Percentiles rank a stretch among this genome's conserved stretches.
phyloP scores from a whole-genome alignment of 768 basidiomycete genomes.

The Podaxis rugospora region DNA sequence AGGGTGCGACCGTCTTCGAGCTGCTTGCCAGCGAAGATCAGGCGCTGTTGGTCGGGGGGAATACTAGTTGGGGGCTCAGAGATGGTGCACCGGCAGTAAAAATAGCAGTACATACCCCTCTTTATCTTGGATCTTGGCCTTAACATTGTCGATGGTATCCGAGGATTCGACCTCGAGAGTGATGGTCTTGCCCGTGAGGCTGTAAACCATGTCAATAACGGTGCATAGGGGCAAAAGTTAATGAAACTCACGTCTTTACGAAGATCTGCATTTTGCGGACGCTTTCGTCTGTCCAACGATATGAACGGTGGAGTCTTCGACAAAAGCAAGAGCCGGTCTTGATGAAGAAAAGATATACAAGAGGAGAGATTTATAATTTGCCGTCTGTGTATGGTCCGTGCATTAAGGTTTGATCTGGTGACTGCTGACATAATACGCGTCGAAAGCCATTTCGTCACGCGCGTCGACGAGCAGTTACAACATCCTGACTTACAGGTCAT shows the following conservation, averaged over 20 bases:
- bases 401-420: slow-evolving; percentile 28
- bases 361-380: slow-evolving; percentile 20
- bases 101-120: slow-evolving; percentile 63
- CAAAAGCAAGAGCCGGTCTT: slow-evolving; percentile 62
- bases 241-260: slow-evolving; percentile 79
- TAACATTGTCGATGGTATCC: slow-evolving; percentile 97
- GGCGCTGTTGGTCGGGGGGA: slow-evolving; percentile 91
- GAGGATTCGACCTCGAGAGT: slow-evolving; percentile 97
- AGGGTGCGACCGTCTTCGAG: slow-evolving; percentile 98
- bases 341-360: slow-evolving; percentile 17
- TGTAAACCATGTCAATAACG: slow-evolving; percentile 23
- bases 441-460: slow-evolving; percentile 16
- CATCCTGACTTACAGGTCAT: neutral
- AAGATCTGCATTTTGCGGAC: slow-evolving; percentile 93
- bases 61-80: slow-evolving; percentile 43
- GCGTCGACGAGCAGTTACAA: slow-evolving; percentile 14
- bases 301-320: slow-evolving; percentile 91
- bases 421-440: slow-evolving; percentile 13
- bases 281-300: slow-evolving; percentile 88
- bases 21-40: slow-evolving; percentile 99
- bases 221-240: neutral
- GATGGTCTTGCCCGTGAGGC: slow-evolving; percentile 99
- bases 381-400: slow-evolving; percentile 43
- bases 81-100: neutral
- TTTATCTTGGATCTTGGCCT: slow-evolving; percentile 97